Conservation (phyloP, 2,329 filamentous ascomycete species). For the Tolypocladium ophioglossoides region DNA sequence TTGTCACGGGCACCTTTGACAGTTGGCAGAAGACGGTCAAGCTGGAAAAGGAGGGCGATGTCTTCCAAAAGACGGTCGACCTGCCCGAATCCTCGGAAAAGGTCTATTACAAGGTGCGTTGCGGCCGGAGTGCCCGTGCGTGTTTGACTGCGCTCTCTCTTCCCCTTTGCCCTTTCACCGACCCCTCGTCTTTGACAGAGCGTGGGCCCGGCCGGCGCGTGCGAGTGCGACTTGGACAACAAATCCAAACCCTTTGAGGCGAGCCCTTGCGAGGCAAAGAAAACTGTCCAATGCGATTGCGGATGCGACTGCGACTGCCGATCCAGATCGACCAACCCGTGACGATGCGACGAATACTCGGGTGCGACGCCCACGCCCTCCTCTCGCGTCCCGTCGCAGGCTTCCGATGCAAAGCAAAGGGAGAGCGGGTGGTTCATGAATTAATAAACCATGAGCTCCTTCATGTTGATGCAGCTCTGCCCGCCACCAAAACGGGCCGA, state of each 20-base stretch:
- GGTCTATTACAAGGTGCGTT: constrained; percentile 85
- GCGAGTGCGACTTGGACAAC: background rate
- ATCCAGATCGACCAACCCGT: background rate
- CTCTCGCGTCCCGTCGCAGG: background rate
- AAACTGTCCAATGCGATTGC: background rate
- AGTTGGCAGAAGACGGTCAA: constrained; percentile 82
- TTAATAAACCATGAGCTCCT: background rate
- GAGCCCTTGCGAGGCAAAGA: background rate
- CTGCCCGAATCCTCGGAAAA: constrained; percentile 58
- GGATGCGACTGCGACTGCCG: background rate
- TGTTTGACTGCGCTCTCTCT: background rate
- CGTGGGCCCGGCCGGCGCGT: background rate
- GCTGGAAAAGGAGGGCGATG: constrained; percentile 62
- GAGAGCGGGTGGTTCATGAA: background rate
- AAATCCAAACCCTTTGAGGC: background rate
- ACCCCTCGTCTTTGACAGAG: background rate
- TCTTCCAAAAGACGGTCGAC: constrained; percentile 73
- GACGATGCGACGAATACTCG: background rate
- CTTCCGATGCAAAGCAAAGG: background rate
- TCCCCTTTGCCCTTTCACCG: background rate
- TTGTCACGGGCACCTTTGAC: constrained; percentile 93
- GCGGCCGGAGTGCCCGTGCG: background rate
- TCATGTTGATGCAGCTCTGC: background rate
- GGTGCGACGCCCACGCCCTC: background rate
- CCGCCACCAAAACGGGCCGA: background rate